These are phyloP conservation scores for Aspergillus sp. DNA, from an alignment of 2,329 filamentous ascomycete genomes.

Conservation along the genomic window DNA sequence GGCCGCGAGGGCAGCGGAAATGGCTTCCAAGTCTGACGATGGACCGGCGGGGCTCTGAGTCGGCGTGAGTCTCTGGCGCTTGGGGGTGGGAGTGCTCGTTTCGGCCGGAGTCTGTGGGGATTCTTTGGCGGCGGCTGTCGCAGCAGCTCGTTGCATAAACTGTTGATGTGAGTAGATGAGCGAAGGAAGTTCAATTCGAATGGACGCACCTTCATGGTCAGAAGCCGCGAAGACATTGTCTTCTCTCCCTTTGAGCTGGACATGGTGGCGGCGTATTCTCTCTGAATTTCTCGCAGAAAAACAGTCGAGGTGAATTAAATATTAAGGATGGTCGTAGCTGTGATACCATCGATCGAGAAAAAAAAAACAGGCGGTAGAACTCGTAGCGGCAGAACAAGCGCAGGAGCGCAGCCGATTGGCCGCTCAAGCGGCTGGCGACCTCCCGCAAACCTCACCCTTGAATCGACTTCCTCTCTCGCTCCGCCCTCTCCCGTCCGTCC, in stretches of 20 bases:
- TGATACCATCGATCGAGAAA: background rate
- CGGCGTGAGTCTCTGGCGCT: conserved; percentile 34
- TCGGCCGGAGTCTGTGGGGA: conserved; percentile 49
- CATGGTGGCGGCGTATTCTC: conserved; percentile 23
- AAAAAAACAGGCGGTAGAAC: conserved; percentile 17
- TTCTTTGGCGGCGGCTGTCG: conserved; percentile 49
- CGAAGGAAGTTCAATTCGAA: background rate
- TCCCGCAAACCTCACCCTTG: conserved; percentile 32
- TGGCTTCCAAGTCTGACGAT: conserved; percentile 37
- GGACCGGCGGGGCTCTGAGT: conserved; percentile 19
- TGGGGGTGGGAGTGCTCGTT: conserved; percentile 27
- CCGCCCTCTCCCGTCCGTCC: conserved; percentile 18
- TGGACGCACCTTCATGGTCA: conserved; percentile 73
- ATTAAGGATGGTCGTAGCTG: background rate
- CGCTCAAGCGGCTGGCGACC: conserved; percentile 16
- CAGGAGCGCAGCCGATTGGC: conserved; percentile 24
- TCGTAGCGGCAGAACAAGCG: conserved; percentile 19
- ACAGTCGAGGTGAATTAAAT: too few relatives aligned
- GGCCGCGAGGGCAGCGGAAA: conserved; percentile 38
- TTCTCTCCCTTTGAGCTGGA: conserved; percentile 55
- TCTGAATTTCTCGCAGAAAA: background rate
- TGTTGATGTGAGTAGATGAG: conserved; percentile 24
- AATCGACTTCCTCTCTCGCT: conserved; percentile 5
- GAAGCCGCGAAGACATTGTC: conserved; percentile 79
- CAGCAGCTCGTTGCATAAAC: conserved; percentile 89